Conservation (phyloP, 2,329 filamentous ascomycete genomes). For the Fonsecaea erecta region DNA sequence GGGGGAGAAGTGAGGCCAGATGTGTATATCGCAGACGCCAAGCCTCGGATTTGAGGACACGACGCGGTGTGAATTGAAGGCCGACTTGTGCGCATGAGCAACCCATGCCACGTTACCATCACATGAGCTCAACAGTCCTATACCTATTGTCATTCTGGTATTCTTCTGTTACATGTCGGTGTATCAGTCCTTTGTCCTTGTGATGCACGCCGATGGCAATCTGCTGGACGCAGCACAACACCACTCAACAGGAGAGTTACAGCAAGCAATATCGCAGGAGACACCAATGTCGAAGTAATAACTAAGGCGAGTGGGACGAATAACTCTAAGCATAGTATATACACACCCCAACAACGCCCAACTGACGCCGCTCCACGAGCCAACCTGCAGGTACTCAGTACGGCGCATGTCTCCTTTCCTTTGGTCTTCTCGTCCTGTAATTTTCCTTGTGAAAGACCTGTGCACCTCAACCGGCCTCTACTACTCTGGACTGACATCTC, state of each 20-base stretch:
- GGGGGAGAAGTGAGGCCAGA: slow-evolving; percentile 7
- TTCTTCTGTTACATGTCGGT: too few relatives aligned
- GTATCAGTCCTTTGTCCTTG: too few relatives aligned
- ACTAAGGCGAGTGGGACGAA: not conserved
- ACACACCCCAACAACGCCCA: not conserved
- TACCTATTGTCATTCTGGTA: too few relatives aligned
- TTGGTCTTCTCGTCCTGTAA: not conserved
- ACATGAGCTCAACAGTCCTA: too few relatives aligned
- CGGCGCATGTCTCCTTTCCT: not conserved
- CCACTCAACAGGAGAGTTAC: not conserved
- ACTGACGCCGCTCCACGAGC: not conserved
- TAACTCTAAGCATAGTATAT: not conserved
- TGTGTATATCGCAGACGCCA: slow-evolving; percentile 12
- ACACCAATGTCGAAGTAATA: not conserved
- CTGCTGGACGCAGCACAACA: not conserved
- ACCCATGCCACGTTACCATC: too few relatives aligned
- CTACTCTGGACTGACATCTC: not conserved
- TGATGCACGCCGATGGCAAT: too few relatives aligned
- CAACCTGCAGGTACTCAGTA: not conserved
- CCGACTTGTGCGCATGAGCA: too few relatives aligned
- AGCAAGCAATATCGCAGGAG: not conserved
- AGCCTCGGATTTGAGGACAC: not conserved
- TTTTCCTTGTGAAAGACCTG: not conserved
- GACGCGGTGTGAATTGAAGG: too few relatives aligned
- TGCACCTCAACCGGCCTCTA: not conserved